These are phyloP conservation scores for Fraxinus floribunda DNA, from an alignment of 305 asterid species.

Conservation along the genomic window DNA sequence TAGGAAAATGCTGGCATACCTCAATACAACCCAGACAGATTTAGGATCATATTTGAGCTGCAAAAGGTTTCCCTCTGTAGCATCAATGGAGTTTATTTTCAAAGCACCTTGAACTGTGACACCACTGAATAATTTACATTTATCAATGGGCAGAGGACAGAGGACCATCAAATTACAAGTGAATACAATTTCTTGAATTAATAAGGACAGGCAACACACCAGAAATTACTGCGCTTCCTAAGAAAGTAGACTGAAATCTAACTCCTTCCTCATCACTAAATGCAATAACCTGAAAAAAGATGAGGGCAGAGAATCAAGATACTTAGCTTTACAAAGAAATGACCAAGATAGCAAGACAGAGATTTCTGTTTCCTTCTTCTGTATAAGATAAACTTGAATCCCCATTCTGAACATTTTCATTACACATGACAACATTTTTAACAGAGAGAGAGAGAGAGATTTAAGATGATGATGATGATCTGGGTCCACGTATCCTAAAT, in stretches of 20 bases:
- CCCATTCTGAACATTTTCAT: neutral
- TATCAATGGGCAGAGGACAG: constrained; percentile 27
- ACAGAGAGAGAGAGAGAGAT: neutral
- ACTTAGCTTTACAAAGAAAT: neutral
- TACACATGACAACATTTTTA: neutral
- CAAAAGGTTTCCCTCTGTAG: constrained; percentile 65
- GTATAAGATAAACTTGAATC: neutral
- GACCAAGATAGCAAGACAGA: neutral
- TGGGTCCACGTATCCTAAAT: neutral
- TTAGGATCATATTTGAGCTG: constrained; percentile 80
- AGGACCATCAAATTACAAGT: constrained; percentile 7
- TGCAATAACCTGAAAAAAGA: constrained; percentile 65
- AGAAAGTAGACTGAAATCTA: constrained; percentile 89
- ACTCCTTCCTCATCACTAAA: constrained; percentile 99
- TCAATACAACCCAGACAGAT: constrained; percentile 82
- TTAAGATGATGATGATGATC: too few species aligned
- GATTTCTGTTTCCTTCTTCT: neutral
- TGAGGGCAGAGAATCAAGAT: constrained; percentile 3
- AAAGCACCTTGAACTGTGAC: constrained; percentile 87
- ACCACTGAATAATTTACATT: constrained; percentile 65
- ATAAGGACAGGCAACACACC: constrained; percentile 65
- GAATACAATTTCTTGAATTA: constrained; percentile 23
- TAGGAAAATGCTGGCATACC: constrained; percentile 36
- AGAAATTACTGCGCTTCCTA: constrained; percentile 98
- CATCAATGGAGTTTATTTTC: constrained; percentile 61